A percentile compares a stretch with the other conserved stretches of the same genome.
These are phyloP conservation scores for Saprolegnia parasitica DNA, from an alignment of 352 stramenopile species.

Conservation along the genomic window DNA sequence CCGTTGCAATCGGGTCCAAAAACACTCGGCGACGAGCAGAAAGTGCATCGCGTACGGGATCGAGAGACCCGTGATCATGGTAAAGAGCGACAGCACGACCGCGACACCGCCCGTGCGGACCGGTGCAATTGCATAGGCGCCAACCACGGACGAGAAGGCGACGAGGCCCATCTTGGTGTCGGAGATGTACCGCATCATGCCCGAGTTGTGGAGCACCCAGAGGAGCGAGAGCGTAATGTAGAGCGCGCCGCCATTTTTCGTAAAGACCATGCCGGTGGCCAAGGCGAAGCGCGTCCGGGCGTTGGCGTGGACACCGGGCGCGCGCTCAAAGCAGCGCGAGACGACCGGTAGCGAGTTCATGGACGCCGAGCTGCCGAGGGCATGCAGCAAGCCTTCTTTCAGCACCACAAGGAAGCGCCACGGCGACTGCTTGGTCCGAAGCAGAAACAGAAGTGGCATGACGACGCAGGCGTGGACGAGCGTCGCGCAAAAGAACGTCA, in stretches of 20 bases:
- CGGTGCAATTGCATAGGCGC: not conserved
- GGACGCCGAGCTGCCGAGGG: slow-evolving; percentile 61
- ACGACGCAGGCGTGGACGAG: slow-evolving; percentile 61
- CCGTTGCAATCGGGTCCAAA: no score
- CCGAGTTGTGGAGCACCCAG: not conserved
- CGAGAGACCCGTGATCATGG: no score
- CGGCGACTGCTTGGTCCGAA: slow-evolving; percentile 54
- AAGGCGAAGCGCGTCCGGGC: not conserved
- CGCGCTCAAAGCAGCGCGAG: not conserved
- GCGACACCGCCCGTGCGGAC: not conserved
- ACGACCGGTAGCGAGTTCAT: not conserved
- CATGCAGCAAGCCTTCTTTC: slow-evolving; percentile 59
- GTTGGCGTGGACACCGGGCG: not conserved
- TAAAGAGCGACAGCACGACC: not conserved
- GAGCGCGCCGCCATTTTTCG: not conserved
- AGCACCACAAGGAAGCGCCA: slow-evolving; percentile 65
- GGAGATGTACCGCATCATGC: not conserved
- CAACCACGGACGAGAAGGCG: not conserved
- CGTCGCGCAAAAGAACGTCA: slow-evolving; percentile 41
- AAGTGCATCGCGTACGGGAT: no score
- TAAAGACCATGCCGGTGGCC: not conserved
- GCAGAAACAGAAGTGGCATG: slow-evolving; percentile 47
- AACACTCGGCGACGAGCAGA: no score
- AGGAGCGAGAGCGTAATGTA: not conserved
- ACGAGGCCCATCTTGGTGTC: not conserved